Percentiles rank a stretch among this genome's conserved stretches.
Conservation (phyloP, 495 filamentous ascomycete genomes). For the Penicillium chermesinum region DNA sequence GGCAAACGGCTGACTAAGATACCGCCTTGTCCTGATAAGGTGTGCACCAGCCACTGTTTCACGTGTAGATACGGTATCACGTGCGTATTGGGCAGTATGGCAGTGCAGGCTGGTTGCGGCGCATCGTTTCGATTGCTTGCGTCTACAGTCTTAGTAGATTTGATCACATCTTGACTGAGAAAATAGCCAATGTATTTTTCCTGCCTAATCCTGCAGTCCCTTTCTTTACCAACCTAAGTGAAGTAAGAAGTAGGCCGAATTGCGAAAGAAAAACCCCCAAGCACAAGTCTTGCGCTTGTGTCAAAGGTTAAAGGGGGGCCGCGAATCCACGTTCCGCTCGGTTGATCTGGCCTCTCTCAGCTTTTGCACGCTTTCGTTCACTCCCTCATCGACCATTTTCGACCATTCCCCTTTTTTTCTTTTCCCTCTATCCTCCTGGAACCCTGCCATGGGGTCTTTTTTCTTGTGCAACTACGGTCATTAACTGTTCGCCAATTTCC, state of each 20-base stretch:
- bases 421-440: background rate
- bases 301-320: conserved; percentile 14
- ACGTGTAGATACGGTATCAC: background rate
- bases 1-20: too few relatives aligned
- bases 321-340: background rate
- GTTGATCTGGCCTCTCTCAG: conserved; percentile 35
- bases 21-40: too few relatives aligned
- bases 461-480: conserved; percentile 32
- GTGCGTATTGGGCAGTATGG: too few relatives aligned
- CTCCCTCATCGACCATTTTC: conserved; percentile 19
- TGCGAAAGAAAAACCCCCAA: background rate
- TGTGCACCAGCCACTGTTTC: background rate
- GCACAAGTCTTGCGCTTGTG: conserved; percentile 6
- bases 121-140: background rate
- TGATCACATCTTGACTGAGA: background rate
- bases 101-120: background rate
- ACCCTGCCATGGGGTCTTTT: conserved; percentile 37
- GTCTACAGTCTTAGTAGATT: background rate
- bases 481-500: conserved; percentile 32
- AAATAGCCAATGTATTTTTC: too few relatives aligned
- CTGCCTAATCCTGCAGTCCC: background rate
- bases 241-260: background rate
- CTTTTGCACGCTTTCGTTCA: conserved; percentile 29
- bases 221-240: too few relatives aligned
- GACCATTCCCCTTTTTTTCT: conserved; percentile 9